Evolutionary conservation across 148 eudicot species (phyloP).

Genomic region (Camellia japonica): DNA sequence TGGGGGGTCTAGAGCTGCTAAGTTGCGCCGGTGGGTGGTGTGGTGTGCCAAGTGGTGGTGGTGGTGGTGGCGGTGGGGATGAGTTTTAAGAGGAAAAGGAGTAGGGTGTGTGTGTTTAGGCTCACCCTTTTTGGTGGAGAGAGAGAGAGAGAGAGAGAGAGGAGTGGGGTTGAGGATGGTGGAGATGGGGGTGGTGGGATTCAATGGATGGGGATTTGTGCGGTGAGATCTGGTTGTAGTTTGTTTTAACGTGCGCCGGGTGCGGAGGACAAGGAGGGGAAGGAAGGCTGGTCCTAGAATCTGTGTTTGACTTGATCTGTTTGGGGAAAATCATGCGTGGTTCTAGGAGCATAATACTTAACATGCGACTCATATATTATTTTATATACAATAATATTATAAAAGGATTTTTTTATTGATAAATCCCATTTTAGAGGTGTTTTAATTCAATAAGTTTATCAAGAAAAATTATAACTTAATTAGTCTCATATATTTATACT

Average conservation of each 20-base stretch:
- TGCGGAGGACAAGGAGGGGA: slow-evolving; percentile 29
- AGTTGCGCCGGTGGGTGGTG: slow-evolving; percentile 39
- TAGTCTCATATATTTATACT: too few species aligned
- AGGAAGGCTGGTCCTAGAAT: background rate
- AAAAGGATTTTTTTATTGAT: too few species aligned
- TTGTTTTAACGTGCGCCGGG: slow-evolving; percentile 30
- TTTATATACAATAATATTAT: too few species aligned
- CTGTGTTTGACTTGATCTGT: slow-evolving; percentile 26
- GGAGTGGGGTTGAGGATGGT: slow-evolving; percentile 6
- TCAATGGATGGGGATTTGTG: slow-evolving; percentile 17
- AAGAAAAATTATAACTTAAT: too few species aligned
- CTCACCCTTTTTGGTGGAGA: background rate
- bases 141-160: slow-evolving; percentile 2
- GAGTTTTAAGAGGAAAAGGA: slow-evolving; percentile 8
- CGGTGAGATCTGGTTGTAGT: slow-evolving; percentile 7
- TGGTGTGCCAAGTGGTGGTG: slow-evolving; percentile 33
- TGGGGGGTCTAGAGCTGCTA: slow-evolving; percentile 29
- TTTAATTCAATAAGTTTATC: too few species aligned
- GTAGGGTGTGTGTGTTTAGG: background rate
- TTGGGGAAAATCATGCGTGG: background rate
- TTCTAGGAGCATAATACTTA: too few species aligned
- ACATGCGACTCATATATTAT: background rate
- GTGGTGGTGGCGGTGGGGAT: slow-evolving; percentile 21
- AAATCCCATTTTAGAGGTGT: too few species aligned
- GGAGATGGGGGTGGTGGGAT: slow-evolving; percentile 13